Percentiles rank a stretch among this genome's conserved stretches.
These are phyloP conservation scores for Macrophomina tecta DNA, from an alignment of 2,329 filamentous ascomycete genomes.

Conservation along the genomic window DNA sequence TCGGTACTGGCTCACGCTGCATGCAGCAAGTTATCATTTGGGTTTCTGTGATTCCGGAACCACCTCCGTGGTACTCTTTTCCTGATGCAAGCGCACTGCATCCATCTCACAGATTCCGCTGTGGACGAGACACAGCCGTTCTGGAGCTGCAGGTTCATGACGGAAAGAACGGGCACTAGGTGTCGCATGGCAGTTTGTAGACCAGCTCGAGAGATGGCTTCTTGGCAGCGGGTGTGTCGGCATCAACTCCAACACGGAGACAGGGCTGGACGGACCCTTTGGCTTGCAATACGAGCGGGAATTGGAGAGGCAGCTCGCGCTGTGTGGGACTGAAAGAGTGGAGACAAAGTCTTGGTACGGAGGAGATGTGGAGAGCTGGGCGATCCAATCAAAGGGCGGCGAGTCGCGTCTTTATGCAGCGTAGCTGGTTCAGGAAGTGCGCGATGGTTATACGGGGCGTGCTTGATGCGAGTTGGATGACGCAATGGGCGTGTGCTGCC, in stretches of 20 bases:
- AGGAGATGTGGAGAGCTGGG: slow-evolving; percentile 9
- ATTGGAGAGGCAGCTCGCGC: background rate
- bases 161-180: too few relatives aligned
- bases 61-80: too few relatives aligned
- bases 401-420: slow-evolving; percentile 9
- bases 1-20: too few relatives aligned
- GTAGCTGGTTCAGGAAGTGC: slow-evolving; percentile 12
- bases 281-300: slow-evolving; percentile 22
- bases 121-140: slow-evolving; percentile 3
- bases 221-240: slow-evolving; percentile 3
- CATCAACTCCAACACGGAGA: slow-evolving; percentile 5
- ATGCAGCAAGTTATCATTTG: too few relatives aligned
- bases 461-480: background rate
- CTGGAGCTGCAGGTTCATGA: background rate
- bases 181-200: background rate
- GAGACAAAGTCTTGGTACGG: slow-evolving; percentile 20
- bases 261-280: background rate
- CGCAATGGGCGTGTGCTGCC: background rate
- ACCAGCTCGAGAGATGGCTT: background rate
- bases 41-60: too few relatives aligned
- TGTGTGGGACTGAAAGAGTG: slow-evolving; percentile 7
- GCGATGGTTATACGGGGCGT: background rate
- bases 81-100: too few relatives aligned
- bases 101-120: background rate
- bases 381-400: slow-evolving; percentile 15